A percentile compares a stretch with the other conserved stretches of the same genome.
Evolutionary conservation across 1,139 yeast species (phyloP).

Genomic region (Suhomyces bolitotheri): DNA sequence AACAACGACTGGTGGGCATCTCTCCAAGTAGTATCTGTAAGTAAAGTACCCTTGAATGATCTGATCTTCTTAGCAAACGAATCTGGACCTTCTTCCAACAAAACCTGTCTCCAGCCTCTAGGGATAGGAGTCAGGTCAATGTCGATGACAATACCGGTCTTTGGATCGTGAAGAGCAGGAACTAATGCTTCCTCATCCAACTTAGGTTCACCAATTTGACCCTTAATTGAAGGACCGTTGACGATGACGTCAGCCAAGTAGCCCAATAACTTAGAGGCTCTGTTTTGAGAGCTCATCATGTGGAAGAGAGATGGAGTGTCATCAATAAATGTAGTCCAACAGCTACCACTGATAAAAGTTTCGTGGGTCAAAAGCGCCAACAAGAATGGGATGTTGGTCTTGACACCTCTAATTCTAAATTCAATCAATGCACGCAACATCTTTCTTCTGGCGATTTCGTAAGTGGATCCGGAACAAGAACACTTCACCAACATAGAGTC

Average conservation of each 20-base stretch:
- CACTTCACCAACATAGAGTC: conserved; percentile 99
- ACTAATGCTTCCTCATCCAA: conserved; percentile 70
- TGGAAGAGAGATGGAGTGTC: conserved; percentile 96
- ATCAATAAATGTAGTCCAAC: conserved; percentile 99
- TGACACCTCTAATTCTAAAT: conserved; percentile 97
- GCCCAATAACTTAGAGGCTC: conserved; percentile 90
- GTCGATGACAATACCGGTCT: conserved; percentile 58
- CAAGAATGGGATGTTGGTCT: conserved; percentile 95
- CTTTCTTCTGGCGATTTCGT: conserved; percentile 94
- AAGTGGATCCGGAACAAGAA: conserved; percentile 93
- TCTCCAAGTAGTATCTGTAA: conserved; percentile 99
- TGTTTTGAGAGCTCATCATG: conserved; percentile 91
- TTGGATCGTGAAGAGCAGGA: conserved; percentile 67
- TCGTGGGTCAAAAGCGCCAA: conserved; percentile 90
- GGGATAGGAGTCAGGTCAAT: conserved; percentile 57
- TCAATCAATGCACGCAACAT: conserved; percentile 96
- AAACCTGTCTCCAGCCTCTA: conserved; percentile 88
- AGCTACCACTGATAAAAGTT: conserved; percentile 81
- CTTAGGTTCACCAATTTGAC: conserved; percentile 92
- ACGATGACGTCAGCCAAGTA: conserved; percentile 92
- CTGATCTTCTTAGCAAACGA: conserved; percentile 88
- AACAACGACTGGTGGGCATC: conserved; percentile 98
- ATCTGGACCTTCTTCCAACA: conserved; percentile 83
- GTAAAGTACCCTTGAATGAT: conserved; percentile 76
- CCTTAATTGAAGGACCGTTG: conserved; percentile 92